Conservation (phyloP, 345 rosid genomes). For the Abelmoschus esculentus region DNA sequence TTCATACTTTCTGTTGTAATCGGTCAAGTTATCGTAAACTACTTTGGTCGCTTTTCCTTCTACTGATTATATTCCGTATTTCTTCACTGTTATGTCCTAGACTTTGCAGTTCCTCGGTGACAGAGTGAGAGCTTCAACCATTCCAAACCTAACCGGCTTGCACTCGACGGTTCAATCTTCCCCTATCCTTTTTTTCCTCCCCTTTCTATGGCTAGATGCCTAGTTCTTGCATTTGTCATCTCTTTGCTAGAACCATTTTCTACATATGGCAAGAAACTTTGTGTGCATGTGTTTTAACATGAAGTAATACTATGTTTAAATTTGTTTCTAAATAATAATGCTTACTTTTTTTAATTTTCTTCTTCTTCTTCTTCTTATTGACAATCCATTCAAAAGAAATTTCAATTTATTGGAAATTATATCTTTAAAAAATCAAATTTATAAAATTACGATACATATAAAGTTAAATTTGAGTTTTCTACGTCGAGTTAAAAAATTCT, state of each 20-base stretch:
- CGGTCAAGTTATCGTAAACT: neutral
- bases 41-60: constrained; percentile 2
- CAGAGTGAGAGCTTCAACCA: constrained; percentile 20
- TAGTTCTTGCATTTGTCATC: constrained; percentile 4
- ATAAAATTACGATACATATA: no score
- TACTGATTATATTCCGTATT: constrained; percentile 25
- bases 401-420: no score
- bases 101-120: constrained; percentile 78
- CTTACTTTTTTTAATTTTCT: no score
- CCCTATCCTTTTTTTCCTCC: constrained; percentile 2
- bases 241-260: neutral
- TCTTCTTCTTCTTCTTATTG: no score
- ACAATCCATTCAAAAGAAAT: no score
- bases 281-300: no score
- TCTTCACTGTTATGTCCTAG: constrained; percentile 32
- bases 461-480: no score
- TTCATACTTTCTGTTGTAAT: constrained; percentile 6
- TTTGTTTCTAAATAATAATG: no score
- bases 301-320: no score
- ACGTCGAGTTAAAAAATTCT: no score
- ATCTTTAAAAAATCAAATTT: no score
- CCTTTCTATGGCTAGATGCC: neutral
- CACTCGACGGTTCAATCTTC: constrained; percentile 7
- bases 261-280: neutral
- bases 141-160: constrained; percentile 7